These are phyloP conservation scores for Candida xiaguanensis DNA, from an alignment of 805 yeast genomes.

Conservation along the genomic window DNA sequence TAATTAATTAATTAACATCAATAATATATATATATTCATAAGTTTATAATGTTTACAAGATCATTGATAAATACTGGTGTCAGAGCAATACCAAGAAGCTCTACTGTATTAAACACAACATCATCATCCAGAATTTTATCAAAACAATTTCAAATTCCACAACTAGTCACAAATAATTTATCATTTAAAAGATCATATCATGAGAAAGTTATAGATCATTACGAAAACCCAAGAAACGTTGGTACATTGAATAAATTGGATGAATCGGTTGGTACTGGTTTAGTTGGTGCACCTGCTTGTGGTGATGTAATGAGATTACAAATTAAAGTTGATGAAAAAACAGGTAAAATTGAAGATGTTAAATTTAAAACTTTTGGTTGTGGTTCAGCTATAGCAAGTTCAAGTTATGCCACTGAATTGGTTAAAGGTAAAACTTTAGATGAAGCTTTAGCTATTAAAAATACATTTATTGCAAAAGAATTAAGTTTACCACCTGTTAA, in stretches of 20 bases:
- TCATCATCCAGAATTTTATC: slow-evolving; percentile 1
- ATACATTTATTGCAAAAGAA: slow-evolving; percentile 92
- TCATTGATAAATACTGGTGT: slow-evolving; percentile 11
- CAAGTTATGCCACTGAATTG: slow-evolving; percentile 90
- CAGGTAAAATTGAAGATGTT: slow-evolving; percentile 91
- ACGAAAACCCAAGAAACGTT: slow-evolving; percentile 94
- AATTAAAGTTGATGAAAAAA: slow-evolving; percentile 84
- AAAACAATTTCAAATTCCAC: background rate
- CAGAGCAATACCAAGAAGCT: background rate
- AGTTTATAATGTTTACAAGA: slow-evolving; percentile 23
- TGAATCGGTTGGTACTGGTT: slow-evolving; percentile 86
- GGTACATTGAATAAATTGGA: slow-evolving; percentile 83
- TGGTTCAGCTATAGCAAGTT: slow-evolving; percentile 95
- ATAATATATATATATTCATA: background rate
- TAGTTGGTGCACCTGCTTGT: slow-evolving; percentile 99
- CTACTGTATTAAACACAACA: background rate
- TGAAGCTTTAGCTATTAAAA: slow-evolving; percentile 89
- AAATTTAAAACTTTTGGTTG: slow-evolving; percentile 99
- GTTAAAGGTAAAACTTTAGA: slow-evolving; percentile 93
- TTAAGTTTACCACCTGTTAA: slow-evolving; percentile 94
- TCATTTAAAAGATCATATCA: slow-evolving; percentile 53
- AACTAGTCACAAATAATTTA: background rate
- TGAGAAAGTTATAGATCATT: slow-evolving; percentile 92
- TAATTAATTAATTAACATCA: background rate
- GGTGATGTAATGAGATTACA: slow-evolving; percentile 99